Conservation (phyloP, 2,329 filamentous ascomycete genomes). For the Nemania abortiva region DNA sequence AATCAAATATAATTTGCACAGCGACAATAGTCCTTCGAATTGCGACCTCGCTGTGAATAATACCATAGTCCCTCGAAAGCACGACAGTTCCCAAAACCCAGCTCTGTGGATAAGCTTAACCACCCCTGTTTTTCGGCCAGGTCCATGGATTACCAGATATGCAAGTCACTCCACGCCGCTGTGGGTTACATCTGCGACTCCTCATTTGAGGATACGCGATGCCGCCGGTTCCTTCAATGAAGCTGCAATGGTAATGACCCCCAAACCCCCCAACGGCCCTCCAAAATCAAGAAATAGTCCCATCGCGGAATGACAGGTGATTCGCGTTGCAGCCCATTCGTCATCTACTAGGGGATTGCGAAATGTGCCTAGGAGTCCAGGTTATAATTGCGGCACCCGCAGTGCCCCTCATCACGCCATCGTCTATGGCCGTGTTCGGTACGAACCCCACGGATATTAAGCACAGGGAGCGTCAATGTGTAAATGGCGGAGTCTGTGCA, state of each 20-base stretch:
- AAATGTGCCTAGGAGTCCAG: slow-evolving; percentile 17
- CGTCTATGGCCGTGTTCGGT: slow-evolving; percentile 22
- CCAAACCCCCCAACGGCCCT: neutral
- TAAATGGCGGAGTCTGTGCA: slow-evolving; percentile 5
- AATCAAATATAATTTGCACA: slow-evolving; percentile 17
- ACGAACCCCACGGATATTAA: slow-evolving; percentile 25
- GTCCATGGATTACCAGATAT: slow-evolving; percentile 3
- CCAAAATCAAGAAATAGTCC: neutral
- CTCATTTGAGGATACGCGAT: slow-evolving; percentile 4
- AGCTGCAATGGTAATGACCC: neutral
- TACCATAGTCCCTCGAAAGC: slow-evolving; percentile 41
- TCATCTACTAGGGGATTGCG: slow-evolving; percentile 32
- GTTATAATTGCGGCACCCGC: neutral
- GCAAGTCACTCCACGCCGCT: neutral
- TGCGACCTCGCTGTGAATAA: slow-evolving; percentile 25
- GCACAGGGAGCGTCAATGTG: slow-evolving; percentile 13
- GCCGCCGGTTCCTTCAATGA: neutral
- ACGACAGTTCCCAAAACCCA: slow-evolving; percentile 30
- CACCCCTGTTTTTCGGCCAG: neutral
- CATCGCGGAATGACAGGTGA: slow-evolving; percentile 2
- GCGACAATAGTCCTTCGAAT: neutral
- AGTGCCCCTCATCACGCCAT: slow-evolving; percentile 44
- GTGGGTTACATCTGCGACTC: neutral
- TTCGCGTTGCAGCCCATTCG: slow-evolving; percentile 32
- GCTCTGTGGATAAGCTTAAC: slow-evolving; percentile 16